Conservation (phyloP, 2,329 filamentous ascomycete species). For the Aureobasidium namibiae region DNA sequence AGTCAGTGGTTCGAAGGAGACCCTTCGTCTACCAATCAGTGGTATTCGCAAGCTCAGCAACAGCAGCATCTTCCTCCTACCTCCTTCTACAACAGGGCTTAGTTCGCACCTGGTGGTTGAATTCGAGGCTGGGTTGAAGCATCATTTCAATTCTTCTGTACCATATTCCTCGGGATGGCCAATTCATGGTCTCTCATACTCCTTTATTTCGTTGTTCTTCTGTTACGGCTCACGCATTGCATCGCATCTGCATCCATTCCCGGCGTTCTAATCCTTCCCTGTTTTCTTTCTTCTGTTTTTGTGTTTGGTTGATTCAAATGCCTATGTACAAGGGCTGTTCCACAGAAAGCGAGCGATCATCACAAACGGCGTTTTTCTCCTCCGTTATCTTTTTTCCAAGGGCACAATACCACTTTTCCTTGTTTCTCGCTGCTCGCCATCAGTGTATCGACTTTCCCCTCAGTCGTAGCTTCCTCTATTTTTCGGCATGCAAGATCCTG, state of each 20-base stretch:
- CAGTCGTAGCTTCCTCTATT: background rate
- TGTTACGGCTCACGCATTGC: constrained; percentile 1
- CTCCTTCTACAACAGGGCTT: constrained; percentile 6
- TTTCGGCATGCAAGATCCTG: background rate
- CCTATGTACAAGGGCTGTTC: background rate
- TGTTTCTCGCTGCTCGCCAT: background rate
- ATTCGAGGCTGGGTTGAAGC: background rate
- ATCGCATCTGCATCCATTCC: background rate
- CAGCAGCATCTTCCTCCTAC: background rate
- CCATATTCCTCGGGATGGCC: constrained; percentile 4
- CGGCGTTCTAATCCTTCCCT: background rate
- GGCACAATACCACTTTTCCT: constrained; percentile 5
- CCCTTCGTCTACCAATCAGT: constrained; percentile 2
- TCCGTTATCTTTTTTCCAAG: background rate
- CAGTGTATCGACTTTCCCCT: background rate
- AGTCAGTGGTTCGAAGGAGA: constrained; percentile 27
- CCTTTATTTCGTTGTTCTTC: background rate
- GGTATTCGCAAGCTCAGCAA: constrained; percentile 8
- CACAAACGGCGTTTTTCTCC: background rate
- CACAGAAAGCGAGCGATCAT: constrained; percentile 5
- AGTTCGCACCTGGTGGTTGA: background rate
- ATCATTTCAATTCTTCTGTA: constrained; percentile 9
- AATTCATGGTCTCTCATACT: background rate
- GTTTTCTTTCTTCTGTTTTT: background rate
- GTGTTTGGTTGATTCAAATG: background rate